Conservation (phyloP, 2,329 filamentous ascomycete genomes). For the Neoarthrinium moseri region DNA sequence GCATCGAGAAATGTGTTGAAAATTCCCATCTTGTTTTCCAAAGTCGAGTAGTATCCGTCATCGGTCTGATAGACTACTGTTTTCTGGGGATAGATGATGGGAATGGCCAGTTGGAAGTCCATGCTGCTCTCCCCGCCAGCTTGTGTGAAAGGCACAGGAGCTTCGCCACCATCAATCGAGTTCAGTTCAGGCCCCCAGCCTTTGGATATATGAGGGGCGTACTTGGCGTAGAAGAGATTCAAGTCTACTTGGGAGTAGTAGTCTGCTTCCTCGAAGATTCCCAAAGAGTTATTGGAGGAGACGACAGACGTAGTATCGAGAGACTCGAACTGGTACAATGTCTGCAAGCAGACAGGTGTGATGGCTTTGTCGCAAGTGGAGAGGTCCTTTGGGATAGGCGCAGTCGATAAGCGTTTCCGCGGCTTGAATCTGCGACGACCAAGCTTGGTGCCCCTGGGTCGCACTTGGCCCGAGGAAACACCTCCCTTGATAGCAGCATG, state of each 20-base stretch:
- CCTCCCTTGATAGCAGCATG: too few relatives aligned
- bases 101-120: conserved; percentile 41
- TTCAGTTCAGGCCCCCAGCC: background rate
- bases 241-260: conserved; percentile 34
- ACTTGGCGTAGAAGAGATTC: conserved; percentile 24
- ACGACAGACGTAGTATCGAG: conserved; percentile 16
- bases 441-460: background rate
- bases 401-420: background rate
- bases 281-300: conserved; percentile 19
- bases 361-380: background rate
- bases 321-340: conserved; percentile 3
- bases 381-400: background rate
- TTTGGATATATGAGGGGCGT: background rate
- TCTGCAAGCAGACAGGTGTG: conserved; percentile 1
- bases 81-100: conserved; percentile 36
- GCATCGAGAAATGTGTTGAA: conserved; percentile 26
- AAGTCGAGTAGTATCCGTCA: conserved; percentile 26
- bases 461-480: background rate
- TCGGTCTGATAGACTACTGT: conserved; percentile 36
- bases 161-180: conserved; percentile 1
- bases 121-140: conserved; percentile 52
- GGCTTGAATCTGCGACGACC: background rate
- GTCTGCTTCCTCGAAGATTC: conserved; percentile 33
- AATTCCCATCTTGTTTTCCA: conserved; percentile 51
- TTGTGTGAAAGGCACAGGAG: conserved; percentile 49